Evolutionary conservation across 164 flowering plant species (phyloP).

Genomic region (Magnolia officinalis): DNA sequence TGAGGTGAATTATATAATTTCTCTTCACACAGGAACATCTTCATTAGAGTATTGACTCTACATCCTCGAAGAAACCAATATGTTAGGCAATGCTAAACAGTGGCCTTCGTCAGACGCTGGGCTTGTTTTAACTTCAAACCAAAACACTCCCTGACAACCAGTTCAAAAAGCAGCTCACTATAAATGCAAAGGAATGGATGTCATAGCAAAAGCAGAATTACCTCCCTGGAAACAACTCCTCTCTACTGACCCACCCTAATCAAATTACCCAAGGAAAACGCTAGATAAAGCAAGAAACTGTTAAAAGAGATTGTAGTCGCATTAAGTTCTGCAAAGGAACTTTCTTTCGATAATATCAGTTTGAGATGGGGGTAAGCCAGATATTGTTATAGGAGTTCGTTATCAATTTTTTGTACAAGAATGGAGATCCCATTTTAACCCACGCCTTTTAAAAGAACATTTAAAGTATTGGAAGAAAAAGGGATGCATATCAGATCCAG

Average conservation of each 20-base stretch:
- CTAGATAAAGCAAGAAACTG: neutral
- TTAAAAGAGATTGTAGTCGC: neutral
- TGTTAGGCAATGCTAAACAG: conserved; percentile 50
- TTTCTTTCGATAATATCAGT: neutral
- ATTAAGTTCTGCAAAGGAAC: neutral
- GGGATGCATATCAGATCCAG: neutral
- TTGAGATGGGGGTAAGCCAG: neutral
- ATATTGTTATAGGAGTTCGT: neutral
- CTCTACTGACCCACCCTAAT: neutral
- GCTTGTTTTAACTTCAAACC: conserved; percentile 84
- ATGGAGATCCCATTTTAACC: neutral
- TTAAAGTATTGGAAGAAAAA: neutral
- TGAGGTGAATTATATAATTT: conserved; percentile 43
- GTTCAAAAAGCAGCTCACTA: conserved; percentile 53
- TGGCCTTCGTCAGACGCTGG: conserved; percentile 60
- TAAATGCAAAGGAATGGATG: conserved; percentile 22
- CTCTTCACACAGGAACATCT: conserved; percentile 53
- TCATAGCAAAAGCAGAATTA: conserved; percentile 11
- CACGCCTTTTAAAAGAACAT: neutral
- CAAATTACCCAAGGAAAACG: neutral
- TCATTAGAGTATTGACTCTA: conserved; percentile 49
- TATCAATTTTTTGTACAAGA: neutral
- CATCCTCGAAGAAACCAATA: conserved; percentile 48
- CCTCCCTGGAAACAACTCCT: conserved; percentile 3
- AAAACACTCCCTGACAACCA: conserved; percentile 82